These are phyloP conservation scores for Hypoxylon sp. DNA, from an alignment of 2,329 filamentous ascomycete genomes.

Conservation along the genomic window DNA sequence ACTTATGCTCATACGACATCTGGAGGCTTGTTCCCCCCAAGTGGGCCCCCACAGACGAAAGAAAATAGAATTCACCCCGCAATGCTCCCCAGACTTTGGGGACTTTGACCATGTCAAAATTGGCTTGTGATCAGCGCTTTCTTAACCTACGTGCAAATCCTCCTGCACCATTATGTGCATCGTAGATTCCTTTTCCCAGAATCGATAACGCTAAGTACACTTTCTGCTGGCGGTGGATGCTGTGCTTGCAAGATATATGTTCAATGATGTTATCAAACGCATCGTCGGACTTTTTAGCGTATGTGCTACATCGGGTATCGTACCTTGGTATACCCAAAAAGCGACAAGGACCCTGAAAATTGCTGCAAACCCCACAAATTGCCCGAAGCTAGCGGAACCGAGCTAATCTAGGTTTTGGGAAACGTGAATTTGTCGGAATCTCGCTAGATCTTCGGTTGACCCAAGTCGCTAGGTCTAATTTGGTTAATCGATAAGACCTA, in stretches of 20 bases:
- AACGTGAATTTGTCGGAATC: constrained; percentile 39
- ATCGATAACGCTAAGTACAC: constrained; percentile 20
- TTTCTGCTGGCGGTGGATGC: constrained; percentile 14
- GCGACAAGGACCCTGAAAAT: constrained; percentile 38
- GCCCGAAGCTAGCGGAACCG: constrained; percentile 30
- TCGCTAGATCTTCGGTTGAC: constrained; percentile 35
- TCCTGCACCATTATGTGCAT: constrained; percentile 27
- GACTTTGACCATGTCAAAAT: constrained; percentile 26
- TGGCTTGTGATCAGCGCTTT: constrained; percentile 43
- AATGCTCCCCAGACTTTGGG: constrained; percentile 46
- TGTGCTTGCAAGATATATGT: constrained; percentile 7
- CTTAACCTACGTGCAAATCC: constrained; percentile 26
- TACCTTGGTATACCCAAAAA: constrained; percentile 27
- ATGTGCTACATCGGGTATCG: constrained; percentile 1
- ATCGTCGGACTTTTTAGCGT: constrained; percentile 8
- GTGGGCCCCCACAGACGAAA: constrained; percentile 34
- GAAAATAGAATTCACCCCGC: constrained; percentile 42
- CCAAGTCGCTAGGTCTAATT: constrained; percentile 6
- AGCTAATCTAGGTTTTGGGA: constrained; percentile 13
- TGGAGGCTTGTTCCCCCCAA: constrained; percentile 8
- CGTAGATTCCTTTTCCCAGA: constrained; percentile 29
- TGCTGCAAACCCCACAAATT: constrained; percentile 27
- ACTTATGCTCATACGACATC: background rate
- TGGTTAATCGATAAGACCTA: constrained; percentile 28
- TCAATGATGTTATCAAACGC: constrained; percentile 15